Conservation (phyloP, 495 filamentous ascomycete species). For the Hyphodiscus hymeniophilus region DNA sequence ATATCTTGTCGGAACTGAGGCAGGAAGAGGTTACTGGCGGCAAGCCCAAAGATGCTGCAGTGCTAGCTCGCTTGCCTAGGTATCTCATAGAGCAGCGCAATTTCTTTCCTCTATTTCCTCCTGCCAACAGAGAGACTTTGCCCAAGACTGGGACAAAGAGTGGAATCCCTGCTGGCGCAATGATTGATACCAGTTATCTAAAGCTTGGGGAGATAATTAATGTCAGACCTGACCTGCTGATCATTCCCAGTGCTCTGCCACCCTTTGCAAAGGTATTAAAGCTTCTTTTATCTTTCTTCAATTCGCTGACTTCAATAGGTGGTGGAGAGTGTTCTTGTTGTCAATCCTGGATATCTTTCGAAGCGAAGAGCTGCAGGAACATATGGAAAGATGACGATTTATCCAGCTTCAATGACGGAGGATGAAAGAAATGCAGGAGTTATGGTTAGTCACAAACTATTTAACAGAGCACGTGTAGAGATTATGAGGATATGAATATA, state of each 20-base stretch:
- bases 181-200: slow-evolving; percentile 74
- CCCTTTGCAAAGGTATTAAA: slow-evolving; percentile 75
- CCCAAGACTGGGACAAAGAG: slow-evolving; percentile 52
- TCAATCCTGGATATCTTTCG: slow-evolving; percentile 84
- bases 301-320: slow-evolving; percentile 32
- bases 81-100: slow-evolving; percentile 81
- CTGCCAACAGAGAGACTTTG: slow-evolving; percentile 54
- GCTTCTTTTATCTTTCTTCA: neutral
- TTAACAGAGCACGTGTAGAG: slow-evolving; percentile 77
- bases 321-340: slow-evolving; percentile 72
- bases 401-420: slow-evolving; percentile 49
- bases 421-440: slow-evolving; percentile 40
- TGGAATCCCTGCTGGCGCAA: slow-evolving; percentile 56
- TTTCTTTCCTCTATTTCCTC: slow-evolving; percentile 84
- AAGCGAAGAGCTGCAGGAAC: slow-evolving; percentile 74
- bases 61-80: slow-evolving; percentile 58
- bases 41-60: slow-evolving; percentile 35
- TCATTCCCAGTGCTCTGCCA: slow-evolving; percentile 74
- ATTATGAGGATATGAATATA: slow-evolving; percentile 61
- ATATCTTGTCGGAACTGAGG: slow-evolving; percentile 71
- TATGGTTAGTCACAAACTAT: slow-evolving; percentile 52
- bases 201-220: slow-evolving; percentile 87
- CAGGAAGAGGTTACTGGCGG: slow-evolving; percentile 60
- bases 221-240: slow-evolving; percentile 73
- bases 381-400: slow-evolving; percentile 67